Base-by-base conservation (phyloP, 2,329 filamentous ascomycete species). In the Tolypocladium nubicola region DNA sequence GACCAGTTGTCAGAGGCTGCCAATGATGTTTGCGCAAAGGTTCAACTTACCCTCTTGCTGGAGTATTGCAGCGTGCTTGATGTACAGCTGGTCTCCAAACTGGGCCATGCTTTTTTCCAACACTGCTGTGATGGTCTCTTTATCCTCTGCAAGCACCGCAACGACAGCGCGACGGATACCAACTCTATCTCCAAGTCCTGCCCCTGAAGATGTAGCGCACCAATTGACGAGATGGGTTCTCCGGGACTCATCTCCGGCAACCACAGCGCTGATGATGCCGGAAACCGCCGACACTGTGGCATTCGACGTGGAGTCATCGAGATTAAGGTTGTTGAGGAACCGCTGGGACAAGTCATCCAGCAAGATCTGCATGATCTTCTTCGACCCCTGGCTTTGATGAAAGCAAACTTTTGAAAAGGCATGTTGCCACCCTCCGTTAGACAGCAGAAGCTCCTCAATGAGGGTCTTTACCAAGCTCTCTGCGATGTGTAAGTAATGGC, bases 41-140 rank as follows among this genome's bases (percentile, higher is more conserved):
- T 16, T 2, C 11, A 5, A 19, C 14, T 64, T 73, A 89, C 90
- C 87, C 80, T 97, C 90, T 79, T 99, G 94, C 66, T 92, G 88
- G 43, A 94, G 68, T n/a, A 88, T 82, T 6, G 92, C 86, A 0
- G 88, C 83, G 70, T 97, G 91, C 58, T 84, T 88, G 63, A 97
- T 90, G 65, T 91, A 96, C 13, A 97, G 76, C 54, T 88, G 84
- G 64, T 97, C 92, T 1, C 90, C 89, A 69, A 97, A 96, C 53
- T 87, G 82, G 43, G 76, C 76, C 53, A 96, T 74, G 53, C 79
- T 82, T 66, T 84, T 89, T 64, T 91, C 84, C 57, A 93, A 68
- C 40, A 89, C 74, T 0, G 68, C 74, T 6, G 78, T 73, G 2
- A 90, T 72, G 23, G 72, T 72, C 1, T 77, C 76, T 59, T 73